Evolutionary conservation across 257 asterid genomes (phyloP).

Genomic region (Schizonepeta tenuifolia): DNA sequence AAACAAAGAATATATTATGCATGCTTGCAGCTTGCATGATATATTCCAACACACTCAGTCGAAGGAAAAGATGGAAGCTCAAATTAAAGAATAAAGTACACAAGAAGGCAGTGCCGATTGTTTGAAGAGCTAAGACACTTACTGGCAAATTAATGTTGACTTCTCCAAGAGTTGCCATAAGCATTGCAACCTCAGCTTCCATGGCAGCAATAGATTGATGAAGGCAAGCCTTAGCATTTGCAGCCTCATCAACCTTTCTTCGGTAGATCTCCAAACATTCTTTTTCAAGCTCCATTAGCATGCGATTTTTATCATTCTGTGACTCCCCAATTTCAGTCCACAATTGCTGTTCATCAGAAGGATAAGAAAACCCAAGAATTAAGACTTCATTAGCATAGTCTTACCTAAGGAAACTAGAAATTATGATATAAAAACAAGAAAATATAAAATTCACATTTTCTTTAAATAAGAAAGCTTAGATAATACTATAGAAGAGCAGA

Average conservation of each 20-base stretch:
- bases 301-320: constrained; percentile 75
- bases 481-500: neutral
- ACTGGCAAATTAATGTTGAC: constrained; percentile 61
- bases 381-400: constrained; percentile 19
- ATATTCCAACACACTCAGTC: neutral
- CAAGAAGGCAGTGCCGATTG: constrained; percentile 3
- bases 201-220: constrained; percentile 83
- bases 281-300: constrained; percentile 82
- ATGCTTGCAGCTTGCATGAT: neutral
- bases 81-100: neutral
- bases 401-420: constrained; percentile 17
- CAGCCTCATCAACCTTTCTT: constrained; percentile 88
- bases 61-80: too few species aligned
- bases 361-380: constrained; percentile 16
- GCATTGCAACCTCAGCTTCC: constrained; percentile 92
- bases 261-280: constrained; percentile 85
- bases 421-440: neutral
- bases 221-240: constrained; percentile 72
- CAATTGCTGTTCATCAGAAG: constrained; percentile 61
- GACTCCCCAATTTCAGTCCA: constrained; percentile 94
- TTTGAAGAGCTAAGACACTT: constrained; percentile 25
- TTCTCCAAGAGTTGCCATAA: constrained; percentile 91
- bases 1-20: neutral
- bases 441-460: neutral
- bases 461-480: neutral